Evolutionary conservation across 805 yeast species (phyloP), one percentile per base, ranked within the genome.

Genomic region (Komagataella mondaviorum): DNA sequence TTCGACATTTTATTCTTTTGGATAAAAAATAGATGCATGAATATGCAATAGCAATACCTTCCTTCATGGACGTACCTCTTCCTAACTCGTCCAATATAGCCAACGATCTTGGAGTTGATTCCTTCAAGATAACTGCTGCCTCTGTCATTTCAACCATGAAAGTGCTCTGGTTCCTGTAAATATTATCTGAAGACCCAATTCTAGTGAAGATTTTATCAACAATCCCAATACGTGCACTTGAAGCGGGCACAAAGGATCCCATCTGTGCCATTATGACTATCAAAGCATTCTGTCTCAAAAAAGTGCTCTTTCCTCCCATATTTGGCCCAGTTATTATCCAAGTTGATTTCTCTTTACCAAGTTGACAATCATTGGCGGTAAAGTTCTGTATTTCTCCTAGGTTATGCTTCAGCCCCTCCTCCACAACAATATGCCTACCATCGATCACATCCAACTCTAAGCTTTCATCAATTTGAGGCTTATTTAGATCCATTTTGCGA

Each of bases 91-190:
- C 96, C 52, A 89, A 70, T 20, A 89, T 80, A 0, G 91, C 85
- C 54, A 89, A 67, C 0, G 96, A 87, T 43, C 73, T 68, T 1
- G 68, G 57, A 0, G 93, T 83, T 6, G 95, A 83, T 46, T 78
- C 76, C 44, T 76, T 69, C 44, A 89, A 62, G 43, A 89, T 88
- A 47, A 71, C 67, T 2, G 88, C 78, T 2, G 95, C 84, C 62
- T 89, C 96, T 45, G 82, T 72, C 96, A 89, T 88, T 59, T 89
- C 96, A 14, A 85, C 87, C 96, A 88, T 87, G 60, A 89, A 89
- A 0, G 96, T 88, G n/a, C 93, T 84, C 59, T 84, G 78, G 46
- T 89, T 89, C 48, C 80, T 75, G 54, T 78, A 77, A 23, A 89
- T 74, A 59, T 88, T 88, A 66, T 89, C 96, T 0, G 88, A 83